Base-by-base conservation (phyloP, 208 protist genomes). In the Crithidia fasciculata region DNA sequence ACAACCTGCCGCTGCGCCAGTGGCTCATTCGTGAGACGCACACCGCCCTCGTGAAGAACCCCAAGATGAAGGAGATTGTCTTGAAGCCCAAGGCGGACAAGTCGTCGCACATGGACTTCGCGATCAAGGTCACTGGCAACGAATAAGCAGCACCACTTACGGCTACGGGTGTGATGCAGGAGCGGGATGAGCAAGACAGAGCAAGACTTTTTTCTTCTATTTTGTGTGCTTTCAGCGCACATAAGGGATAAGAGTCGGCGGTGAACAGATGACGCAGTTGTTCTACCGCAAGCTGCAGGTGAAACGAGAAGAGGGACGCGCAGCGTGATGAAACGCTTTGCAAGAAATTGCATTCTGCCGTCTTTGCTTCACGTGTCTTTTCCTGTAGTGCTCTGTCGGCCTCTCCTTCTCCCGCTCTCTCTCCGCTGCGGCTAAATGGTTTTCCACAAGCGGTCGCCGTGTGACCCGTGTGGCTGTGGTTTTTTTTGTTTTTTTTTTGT, bases 1-100 rank as follows among this genome's bases (percentile, higher is more conserved):
- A 94, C 39, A 86, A 86, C 37, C 74, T 94, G 50, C 89, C 89
- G 16, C 85, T 94, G 53, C 89, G 89, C 54, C 36, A 87, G 87
- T 94, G 89, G 89, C 68, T 94, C 41, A 78, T 94, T 12, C 76
- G 79, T 40, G 60, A 87, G 68, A 72, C 74, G 0, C 89, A 92
- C 74, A 66, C 78, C 5, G 66, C 86, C 10, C 69, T 92, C 18
- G 13, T 63, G 16, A 89, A 90, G 70, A 81, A 92, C 54, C 83
- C 78, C 36, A 87, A 84, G 45, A 64, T 75, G 54, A 80, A 80
- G 47, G 76, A 87, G 60, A 67, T 95, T 8, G 4, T 69, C 0
- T 19, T 95, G 61, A 83, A 84, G 64, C 85, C 86, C 19, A 83
- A 78, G 62, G 50, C 85, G 2, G 79, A 90, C 64, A 91, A 92